Evolutionary conservation across 441 rosid species (phyloP).

Genomic region (Arabidopsis lyrata): DNA sequence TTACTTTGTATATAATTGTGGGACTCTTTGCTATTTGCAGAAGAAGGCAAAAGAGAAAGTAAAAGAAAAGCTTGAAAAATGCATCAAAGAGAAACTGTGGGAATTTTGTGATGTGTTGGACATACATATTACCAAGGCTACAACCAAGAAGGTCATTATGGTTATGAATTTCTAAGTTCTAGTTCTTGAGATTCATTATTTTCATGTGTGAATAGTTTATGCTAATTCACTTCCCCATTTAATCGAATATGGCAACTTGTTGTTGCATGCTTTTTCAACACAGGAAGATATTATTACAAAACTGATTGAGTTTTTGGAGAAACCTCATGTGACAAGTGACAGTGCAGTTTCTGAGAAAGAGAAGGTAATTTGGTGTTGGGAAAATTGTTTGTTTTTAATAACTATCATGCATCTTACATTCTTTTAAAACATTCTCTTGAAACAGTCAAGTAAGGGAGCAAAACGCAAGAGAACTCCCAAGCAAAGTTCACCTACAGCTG

Average conservation of each 20-base stretch:
- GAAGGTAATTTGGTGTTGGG: conserved; percentile 49
- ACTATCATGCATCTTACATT: conserved; percentile 14
- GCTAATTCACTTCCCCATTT: neutral
- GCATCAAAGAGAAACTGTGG: conserved; percentile 79
- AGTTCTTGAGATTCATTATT: conserved; percentile 17
- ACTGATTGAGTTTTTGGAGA: conserved; percentile 82
- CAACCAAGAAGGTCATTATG: conserved; percentile 73
- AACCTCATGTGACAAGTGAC: conserved; percentile 78
- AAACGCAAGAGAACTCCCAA: conserved; percentile 78
- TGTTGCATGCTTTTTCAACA: conserved; percentile 32
- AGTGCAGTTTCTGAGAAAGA: conserved; percentile 76
- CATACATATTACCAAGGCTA: conserved; percentile 63
- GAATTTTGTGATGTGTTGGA: conserved; percentile 89
- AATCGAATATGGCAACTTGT: conserved; percentile 2
- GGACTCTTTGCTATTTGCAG: conserved; percentile 51
- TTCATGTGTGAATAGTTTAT: conserved; percentile 6
- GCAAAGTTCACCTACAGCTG: conserved; percentile 52
- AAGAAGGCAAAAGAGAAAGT: conserved; percentile 84
- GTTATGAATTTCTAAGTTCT: neutral
- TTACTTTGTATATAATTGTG: conserved; percentile 14
- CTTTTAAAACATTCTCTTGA: neutral
- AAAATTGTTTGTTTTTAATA: neutral
- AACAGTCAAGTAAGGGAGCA: conserved; percentile 67
- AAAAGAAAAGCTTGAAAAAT: conserved; percentile 89
- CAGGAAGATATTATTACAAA: conserved; percentile 82